Evolutionary conservation across 495 filamentous ascomycete species (phyloP).

Genomic region (Staphylotrichum tortipilum): DNA sequence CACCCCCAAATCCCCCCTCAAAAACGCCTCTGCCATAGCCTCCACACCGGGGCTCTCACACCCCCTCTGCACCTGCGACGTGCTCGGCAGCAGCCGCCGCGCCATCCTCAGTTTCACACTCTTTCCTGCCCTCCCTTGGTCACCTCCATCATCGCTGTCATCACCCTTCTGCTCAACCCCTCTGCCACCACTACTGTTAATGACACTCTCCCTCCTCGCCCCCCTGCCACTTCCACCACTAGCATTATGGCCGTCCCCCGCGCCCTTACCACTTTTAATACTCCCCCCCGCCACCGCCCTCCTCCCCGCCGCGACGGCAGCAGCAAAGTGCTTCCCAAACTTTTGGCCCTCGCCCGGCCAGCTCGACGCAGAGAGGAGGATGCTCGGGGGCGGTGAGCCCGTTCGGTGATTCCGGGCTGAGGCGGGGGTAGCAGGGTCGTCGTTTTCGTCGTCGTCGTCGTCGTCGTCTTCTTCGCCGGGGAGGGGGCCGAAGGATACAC

Average conservation of each 20-base stretch:
- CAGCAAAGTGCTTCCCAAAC: constrained; percentile 31
- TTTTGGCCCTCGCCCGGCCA: constrained; percentile 13
- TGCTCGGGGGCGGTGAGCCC: constrained; percentile 23
- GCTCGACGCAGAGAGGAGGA: neutral
- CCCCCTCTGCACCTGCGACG: constrained; percentile 34
- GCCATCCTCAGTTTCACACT: neutral
- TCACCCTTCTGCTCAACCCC: no score
- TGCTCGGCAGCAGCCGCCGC: constrained; percentile 28
- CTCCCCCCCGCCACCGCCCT: no score
- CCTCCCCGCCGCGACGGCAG: constrained; percentile 17
- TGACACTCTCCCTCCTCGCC: no score
- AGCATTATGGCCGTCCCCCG: no score
- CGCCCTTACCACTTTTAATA: no score
- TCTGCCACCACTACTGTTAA: no score
- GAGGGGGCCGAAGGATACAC: constrained; percentile 23
- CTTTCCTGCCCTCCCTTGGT: neutral
- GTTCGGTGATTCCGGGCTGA: neutral
- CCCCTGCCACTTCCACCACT: no score
- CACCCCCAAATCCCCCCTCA: constrained; percentile 11
- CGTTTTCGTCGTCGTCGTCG: neutral
- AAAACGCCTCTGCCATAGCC: constrained; percentile 37
- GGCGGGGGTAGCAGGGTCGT: neutral
- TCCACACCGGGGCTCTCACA: constrained; percentile 28
- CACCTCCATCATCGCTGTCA: no score
- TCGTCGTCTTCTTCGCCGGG: constrained; percentile 13